Evolutionary conservation across 2,329 filamentous ascomycete genomes (phyloP).

Genomic region (Triangularia setosa): DNA sequence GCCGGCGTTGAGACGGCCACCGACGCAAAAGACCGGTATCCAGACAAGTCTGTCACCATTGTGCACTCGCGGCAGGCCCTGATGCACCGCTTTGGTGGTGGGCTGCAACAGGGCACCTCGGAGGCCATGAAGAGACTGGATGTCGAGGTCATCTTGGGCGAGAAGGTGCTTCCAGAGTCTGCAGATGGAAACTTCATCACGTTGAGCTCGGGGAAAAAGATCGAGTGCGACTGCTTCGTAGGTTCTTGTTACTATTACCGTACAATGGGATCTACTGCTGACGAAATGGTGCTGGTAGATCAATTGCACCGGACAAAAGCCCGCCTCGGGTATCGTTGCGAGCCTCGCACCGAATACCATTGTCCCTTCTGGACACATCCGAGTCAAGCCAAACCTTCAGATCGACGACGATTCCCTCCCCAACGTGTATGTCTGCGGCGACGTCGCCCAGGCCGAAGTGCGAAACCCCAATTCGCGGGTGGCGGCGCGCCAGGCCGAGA

Average conservation of each 20-base stretch:
- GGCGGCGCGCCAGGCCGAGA: slow-evolving; percentile 48
- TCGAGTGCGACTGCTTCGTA: slow-evolving; percentile 50
- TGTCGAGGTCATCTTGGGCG: slow-evolving; percentile 48
- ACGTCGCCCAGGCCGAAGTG: slow-evolving; percentile 53
- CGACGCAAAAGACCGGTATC: slow-evolving; percentile 54
- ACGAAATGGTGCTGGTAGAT: slow-evolving; percentile 38
- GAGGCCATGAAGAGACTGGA: slow-evolving; percentile 44
- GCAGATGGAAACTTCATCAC: slow-evolving; percentile 37
- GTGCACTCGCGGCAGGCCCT: slow-evolving; percentile 54
- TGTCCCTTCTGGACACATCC: slow-evolving; percentile 46
- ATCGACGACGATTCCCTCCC: slow-evolving; percentile 44
- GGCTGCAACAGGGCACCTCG: slow-evolving; percentile 40
- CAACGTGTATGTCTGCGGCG: slow-evolving; percentile 60
- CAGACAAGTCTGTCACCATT: slow-evolving; percentile 52
- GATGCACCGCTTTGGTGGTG: slow-evolving; percentile 49
- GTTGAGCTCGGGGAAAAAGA: slow-evolving; percentile 41
- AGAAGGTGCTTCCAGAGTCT: slow-evolving; percentile 40
- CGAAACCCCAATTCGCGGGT: slow-evolving; percentile 53
- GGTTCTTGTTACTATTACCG: slow-evolving; percentile 17
- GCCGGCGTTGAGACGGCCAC: slow-evolving; percentile 59
- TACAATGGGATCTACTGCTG: background rate
- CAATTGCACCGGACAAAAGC: slow-evolving; percentile 56
- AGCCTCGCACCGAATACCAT: slow-evolving; percentile 42
- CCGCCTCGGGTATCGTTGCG: slow-evolving; percentile 48
- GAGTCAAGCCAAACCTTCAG: slow-evolving; percentile 55